A percentile compares a stretch with the other conserved stretches of the same genome.
Evolutionary conservation across 768 basidiomycete genomes (phyloP).

Genomic region (Rhizopogon vesiculosus): DNA sequence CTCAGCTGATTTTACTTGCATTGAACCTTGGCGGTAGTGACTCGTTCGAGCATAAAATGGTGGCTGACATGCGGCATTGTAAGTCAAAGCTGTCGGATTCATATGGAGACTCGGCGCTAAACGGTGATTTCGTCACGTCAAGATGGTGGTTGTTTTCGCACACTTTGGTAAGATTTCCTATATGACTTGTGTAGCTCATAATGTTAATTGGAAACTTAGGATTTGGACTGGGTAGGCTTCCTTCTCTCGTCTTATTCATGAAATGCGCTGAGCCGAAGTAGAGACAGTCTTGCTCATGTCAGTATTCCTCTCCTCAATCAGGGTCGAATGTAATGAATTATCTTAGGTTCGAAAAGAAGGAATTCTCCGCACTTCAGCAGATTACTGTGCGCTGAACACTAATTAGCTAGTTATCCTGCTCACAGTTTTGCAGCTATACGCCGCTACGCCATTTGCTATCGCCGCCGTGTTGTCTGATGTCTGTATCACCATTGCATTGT

Average conservation of each 20-base stretch:
- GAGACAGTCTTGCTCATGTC: constrained; percentile 8
- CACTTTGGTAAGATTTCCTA: constrained; percentile 34
- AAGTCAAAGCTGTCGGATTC: neutral
- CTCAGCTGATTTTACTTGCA: neutral
- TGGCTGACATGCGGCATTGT: constrained; percentile 32
- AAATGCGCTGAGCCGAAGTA: neutral
- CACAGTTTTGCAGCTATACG: constrained; percentile 23
- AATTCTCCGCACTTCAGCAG: constrained; percentile 31
- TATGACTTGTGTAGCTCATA: constrained; percentile 13
- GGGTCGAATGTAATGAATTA: neutral
- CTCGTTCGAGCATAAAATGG: constrained; percentile 26
- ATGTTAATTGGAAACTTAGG: constrained; percentile 5
- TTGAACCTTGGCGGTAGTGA: constrained; percentile 22
- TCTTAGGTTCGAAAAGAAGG: constrained; percentile 33
- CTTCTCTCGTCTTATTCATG: neutral
- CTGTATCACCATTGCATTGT: constrained; percentile 37
- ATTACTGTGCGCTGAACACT: constrained; percentile 27
- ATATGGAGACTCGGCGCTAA: neutral
- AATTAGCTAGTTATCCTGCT: neutral
- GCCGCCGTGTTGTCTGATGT: constrained; percentile 42
- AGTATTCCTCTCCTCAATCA: neutral
- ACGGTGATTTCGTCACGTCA: neutral
- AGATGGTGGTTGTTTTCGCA: constrained; percentile 29
- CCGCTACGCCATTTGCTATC: constrained; percentile 41
- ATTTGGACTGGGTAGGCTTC: constrained; percentile 33